Conservation (phyloP, 164 flowering plant genomes). For the Litsea cubeba region DNA sequence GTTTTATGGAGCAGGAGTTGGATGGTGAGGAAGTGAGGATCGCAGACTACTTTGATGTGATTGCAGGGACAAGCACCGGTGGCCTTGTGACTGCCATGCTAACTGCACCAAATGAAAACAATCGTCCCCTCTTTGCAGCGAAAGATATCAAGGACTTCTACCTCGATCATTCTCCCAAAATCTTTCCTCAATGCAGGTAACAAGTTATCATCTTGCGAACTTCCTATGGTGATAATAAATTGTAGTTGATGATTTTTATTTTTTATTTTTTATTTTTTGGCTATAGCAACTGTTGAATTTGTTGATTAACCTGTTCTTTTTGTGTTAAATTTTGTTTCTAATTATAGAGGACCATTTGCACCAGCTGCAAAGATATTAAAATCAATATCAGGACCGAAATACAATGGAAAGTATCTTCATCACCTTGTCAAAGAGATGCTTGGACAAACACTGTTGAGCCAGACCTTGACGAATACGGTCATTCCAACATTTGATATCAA, state of each 20-base stretch:
- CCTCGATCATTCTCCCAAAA: constrained; percentile 12
- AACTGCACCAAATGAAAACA: constrained; percentile 25
- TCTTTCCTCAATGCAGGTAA: constrained; percentile 3
- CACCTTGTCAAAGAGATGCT: constrained; percentile 11
- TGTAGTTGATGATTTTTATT: neutral
- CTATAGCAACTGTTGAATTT: no score
- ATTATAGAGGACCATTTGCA: constrained; percentile 21
- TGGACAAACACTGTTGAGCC: constrained; percentile 23
- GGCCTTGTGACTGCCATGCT: constrained; percentile 27
- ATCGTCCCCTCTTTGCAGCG: constrained; percentile 36
- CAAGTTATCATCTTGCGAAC: constrained; percentile 5
- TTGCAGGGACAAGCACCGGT: constrained; percentile 22
- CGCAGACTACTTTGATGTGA: constrained; percentile 22
- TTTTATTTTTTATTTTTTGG: no score
- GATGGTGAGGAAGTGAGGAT: constrained; percentile 24
- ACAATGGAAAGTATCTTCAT: constrained; percentile 39
- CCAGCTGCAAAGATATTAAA: constrained; percentile 7
- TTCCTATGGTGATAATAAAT: neutral
- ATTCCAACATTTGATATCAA: constrained; percentile 48
- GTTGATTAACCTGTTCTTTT: no score
- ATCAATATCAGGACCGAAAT: constrained; percentile 28
- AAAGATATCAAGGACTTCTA: constrained; percentile 31
- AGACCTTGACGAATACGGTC: constrained; percentile 37
- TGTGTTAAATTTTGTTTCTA: neutral
- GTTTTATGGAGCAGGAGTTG: constrained; percentile 10